Base-by-base conservation (phyloP, 371 early-diverging fungal species). In the Mucor mucedo region DNA sequence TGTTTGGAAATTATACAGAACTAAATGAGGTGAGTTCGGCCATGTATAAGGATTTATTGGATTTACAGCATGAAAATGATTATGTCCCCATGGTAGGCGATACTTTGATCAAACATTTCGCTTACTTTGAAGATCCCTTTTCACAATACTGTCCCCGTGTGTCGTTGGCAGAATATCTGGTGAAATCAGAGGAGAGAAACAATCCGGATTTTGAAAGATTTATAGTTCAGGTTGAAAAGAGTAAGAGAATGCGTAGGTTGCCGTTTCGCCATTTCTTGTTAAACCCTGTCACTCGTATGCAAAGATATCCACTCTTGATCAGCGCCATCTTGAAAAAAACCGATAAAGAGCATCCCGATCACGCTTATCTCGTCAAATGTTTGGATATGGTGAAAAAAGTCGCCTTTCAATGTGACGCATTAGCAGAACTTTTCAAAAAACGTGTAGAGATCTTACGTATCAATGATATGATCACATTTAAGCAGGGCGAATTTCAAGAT, bases 51-150 rank as follows among this genome's bases (percentile, higher is more conserved):
- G 89, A 88, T 30, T 76, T 96, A 42, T 63, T 87, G 52, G 76
- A 80, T 21, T 69, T 87, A 21, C 79, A 84, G 40, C 84, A 93
- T 27, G 70, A 77, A 11, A 47, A 65, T 33, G 78, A 79, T 63
- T 81, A 93, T 40, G 89, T 96, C 48, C 86, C 90, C 32, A 84
- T 86, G 69, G 84, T 97, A 39, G 97, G 96, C 38, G 97, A 96
- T 70, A 87, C 94, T 32, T 83, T 97, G 59, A 67, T 91, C 35
- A 75, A 84, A 49, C 86, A 91, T 55, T 86, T 92, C 9, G 72
- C 84, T 32, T 84, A 84, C 60, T 91, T 95, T 62, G 80, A 85
- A 66, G 80, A 91, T 40, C 89, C 90, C 0, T 96, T 92, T 58
- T 86, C 92, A 11, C 84, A 82, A 33, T 97, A 96, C 73, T 92